These are phyloP conservation scores for Peronospora belbahrii DNA, from an alignment of 352 stramenopile species.

Conservation along the genomic window DNA sequence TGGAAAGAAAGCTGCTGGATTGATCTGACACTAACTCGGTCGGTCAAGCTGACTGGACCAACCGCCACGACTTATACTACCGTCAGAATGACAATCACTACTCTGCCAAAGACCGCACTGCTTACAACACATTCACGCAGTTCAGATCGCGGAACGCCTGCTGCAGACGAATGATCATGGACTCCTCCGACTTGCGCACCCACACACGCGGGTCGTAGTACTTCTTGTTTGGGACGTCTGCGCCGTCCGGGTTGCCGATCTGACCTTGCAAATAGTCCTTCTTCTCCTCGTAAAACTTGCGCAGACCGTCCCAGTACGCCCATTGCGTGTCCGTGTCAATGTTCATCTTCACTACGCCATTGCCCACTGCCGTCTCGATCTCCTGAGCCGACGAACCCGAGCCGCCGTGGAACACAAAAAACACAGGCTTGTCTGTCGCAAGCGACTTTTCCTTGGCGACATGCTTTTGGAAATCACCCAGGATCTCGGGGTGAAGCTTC, in stretches of 20 bases:
- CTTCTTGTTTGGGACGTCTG: conserved; percentile 99
- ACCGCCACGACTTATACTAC: conserved; percentile 7
- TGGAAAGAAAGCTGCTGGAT: conserved; percentile 9
- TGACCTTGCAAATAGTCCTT: conserved; percentile 96
- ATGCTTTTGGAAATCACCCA: conserved; percentile 93
- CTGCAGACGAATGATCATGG: conserved; percentile 89
- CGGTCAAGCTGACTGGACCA: neutral
- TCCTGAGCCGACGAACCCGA: conserved; percentile 94
- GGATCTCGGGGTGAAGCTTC: conserved; percentile 95
- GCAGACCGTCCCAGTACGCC: conserved; percentile 98
- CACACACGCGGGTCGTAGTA: conserved; percentile 98
- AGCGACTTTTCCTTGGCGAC: conserved; percentile 59
- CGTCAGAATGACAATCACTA: conserved; percentile 1
- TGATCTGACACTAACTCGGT: neutral
- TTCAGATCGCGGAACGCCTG: conserved; percentile 90
- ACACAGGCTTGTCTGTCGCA: conserved; percentile 91
- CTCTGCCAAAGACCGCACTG: neutral
- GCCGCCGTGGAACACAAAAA: conserved; percentile 99
- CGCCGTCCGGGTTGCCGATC: conserved; percentile 96
- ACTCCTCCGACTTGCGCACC: conserved; percentile 94
- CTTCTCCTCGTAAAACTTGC: conserved; percentile 96
- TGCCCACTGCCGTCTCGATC: conserved; percentile 94
- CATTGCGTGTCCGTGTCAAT: conserved; percentile 99
- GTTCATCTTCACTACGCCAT: conserved; percentile 99
- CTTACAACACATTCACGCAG: conserved; percentile 42